These are phyloP conservation scores for Ceratobasidium papillatum DNA, from an alignment of 1,284 basidiomycete species.

Conservation along the genomic window DNA sequence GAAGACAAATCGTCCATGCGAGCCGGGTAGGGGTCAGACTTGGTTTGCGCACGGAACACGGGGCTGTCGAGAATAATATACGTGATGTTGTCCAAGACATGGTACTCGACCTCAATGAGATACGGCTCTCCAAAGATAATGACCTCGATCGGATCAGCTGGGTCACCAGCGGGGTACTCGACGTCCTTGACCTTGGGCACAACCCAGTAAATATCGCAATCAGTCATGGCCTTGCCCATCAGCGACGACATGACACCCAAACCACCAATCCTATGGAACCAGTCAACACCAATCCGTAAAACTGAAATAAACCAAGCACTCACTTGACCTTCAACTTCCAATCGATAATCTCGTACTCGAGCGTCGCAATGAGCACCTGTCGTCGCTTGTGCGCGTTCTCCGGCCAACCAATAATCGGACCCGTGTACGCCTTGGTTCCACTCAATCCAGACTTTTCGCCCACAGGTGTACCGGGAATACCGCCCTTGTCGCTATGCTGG, in stretches of 20 bases:
- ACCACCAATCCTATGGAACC: constrained; percentile 72
- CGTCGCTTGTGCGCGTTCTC: constrained; percentile 88
- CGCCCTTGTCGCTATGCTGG: constrained; percentile 34
- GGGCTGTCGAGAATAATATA: constrained; percentile 92
- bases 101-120: constrained; percentile 92
- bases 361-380: constrained; percentile 87
- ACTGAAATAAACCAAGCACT: neutral
- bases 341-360: constrained; percentile 95
- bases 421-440: constrained; percentile 67
- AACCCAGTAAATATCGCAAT: constrained; percentile 92
- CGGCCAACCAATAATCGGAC: constrained; percentile 88
- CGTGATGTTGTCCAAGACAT: constrained; percentile 91
- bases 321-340: constrained; percentile 94
- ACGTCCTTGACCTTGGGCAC: constrained; percentile 92
- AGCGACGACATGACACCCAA: constrained; percentile 95
- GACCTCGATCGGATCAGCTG: constrained; percentile 90
- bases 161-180: constrained; percentile 89
- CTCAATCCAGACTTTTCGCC: constrained; percentile 68
- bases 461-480: constrained; percentile 51
- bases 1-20: constrained; percentile 96
- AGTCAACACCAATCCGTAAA: neutral
- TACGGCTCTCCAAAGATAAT: constrained; percentile 95
- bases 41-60: constrained; percentile 94
- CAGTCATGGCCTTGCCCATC: constrained; percentile 96
- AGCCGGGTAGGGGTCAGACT: constrained; percentile 91